Evolutionary conservation across 768 basidiomycete species (phyloP), one percentile per base, ranked within the genome.

Genomic region (Pholiota microspora): DNA sequence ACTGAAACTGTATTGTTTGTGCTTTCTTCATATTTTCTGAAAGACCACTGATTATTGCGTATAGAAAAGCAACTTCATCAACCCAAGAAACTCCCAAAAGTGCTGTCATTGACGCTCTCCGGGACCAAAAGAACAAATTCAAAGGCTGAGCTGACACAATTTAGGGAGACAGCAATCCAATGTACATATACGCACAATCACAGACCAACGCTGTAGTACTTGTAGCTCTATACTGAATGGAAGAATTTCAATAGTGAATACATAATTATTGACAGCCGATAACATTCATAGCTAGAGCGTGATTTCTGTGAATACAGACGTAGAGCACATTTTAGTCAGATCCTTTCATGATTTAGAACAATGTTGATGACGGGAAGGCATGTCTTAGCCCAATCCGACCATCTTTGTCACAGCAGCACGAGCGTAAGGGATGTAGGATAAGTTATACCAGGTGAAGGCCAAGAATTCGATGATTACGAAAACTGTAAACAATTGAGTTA

Each of bases 351-450:
- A 45, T 31, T 18, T 50, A 21, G 18, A 25, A 34, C 32, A 42
- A 34, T 45, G 29, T 21, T 32, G 25, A n/a, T 47, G 24, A 24
- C 31, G 44, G 40, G 42, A 49, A 12, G 32, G 54, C 18, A 18
- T 34, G n/a, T 28, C 25, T 67, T 64, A 76, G 51, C 72, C 72
- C 55, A 80, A 63, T 10, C 80, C 86, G 54, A 92, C 75, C 28
- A 82, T 67, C 67, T 83, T 91, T 55, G 82, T 74, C 38, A 91
- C 82, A 10, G 86, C 86, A 1, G 83, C 67, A 51, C 94, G 81
- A 2, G 94, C 94, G 63, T 95, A 96, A 2, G 94, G 94, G 62
- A 98, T 92, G 73, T 95, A 97, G 6, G 86, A 88, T 27, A 90
- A 71, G 48, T 81, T 84, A 68, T 89, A 95, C 93, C 94, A 97